These are phyloP conservation scores for Macadamia integrifolia DNA, from an alignment of 164 flowering plant genomes.

Conservation along the genomic window DNA sequence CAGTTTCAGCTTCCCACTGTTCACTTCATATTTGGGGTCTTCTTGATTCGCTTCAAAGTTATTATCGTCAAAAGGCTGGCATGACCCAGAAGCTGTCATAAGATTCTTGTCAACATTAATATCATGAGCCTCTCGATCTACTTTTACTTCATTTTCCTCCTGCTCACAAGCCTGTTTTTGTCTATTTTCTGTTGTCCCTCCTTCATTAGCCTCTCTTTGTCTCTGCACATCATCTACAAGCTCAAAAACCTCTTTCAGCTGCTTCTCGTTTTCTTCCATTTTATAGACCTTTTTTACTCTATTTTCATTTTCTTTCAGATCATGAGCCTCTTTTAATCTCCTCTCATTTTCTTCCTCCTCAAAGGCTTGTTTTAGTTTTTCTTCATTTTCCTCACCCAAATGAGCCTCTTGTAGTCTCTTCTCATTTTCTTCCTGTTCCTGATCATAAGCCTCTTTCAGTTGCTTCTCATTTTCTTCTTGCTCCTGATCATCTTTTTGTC, in stretches of 20 bases:
- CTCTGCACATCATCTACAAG: not conserved
- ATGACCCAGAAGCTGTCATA: slow-evolving; percentile 12
- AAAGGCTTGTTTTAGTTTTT: not conserved
- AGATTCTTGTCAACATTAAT: slow-evolving; percentile 8
- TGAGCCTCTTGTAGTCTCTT: not conserved
- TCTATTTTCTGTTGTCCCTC: not conserved
- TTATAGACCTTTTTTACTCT: slow-evolving; percentile 3
- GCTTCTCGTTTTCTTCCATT: not conserved
- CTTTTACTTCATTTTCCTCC: slow-evolving; percentile 10
- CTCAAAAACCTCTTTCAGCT: not conserved
- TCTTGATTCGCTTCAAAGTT: slow-evolving; percentile 5
- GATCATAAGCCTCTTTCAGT: slow-evolving; percentile 2
- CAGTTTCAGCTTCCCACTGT: slow-evolving; percentile 5
- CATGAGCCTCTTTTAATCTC: not conserved
- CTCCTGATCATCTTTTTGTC: not conserved
- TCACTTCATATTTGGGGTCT: slow-evolving; percentile 2
- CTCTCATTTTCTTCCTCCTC: not conserved
- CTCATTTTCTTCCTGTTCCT: slow-evolving; percentile 1
- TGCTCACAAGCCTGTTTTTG: slow-evolving; percentile 2
- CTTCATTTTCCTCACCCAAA: not conserved
- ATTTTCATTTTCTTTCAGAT: not conserved
- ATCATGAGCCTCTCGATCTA: slow-evolving; percentile 10
- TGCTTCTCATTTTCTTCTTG: slow-evolving; percentile 7
- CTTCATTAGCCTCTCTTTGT: not conserved
- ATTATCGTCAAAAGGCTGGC: slow-evolving; percentile 1